Base-by-base conservation (phyloP, 139 green algal genomes). In the Astrephomene gubernaculifera region DNA sequence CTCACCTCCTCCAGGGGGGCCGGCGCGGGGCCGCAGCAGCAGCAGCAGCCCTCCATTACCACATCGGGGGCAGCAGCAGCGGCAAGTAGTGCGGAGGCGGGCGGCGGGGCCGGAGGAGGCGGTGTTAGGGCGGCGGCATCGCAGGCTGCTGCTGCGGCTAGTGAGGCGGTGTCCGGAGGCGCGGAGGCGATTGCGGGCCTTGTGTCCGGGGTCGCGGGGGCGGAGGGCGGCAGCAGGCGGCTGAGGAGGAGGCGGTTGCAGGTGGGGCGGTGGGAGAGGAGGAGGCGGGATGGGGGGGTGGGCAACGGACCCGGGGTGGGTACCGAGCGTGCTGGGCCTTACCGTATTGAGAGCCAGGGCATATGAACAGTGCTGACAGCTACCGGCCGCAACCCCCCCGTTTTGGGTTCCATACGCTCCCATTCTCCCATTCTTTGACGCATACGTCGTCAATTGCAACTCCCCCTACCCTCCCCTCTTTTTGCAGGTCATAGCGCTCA, bases 401-500 rank as follows among this genome's bases (percentile, higher is more conserved):
- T n/a, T n/a, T n/a, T n/a, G n/a, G n/a, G n/a, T n/a, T n/a, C n/a
- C n/a, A n/a, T n/a, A n/a, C n/a, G n/a, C n/a, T n/a, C n/a, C n/a
- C n/a, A n/a, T n/a, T n/a, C n/a, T n/a, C n/a, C n/a, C n/a, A n/a
- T n/a, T n/a, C n/a, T n/a, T n/a, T n/a, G n/a, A n/a, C n/a, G n/a
- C n/a, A n/a, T n/a, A n/a, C 17, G 49, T 57, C 49, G 49, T 12
- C 49, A 17, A 57, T 21, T 38, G 27, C 43, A 67, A 9, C 29
- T 70, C n/a, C 21, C n/a, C n/a, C 63, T 41, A 5, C 63, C 21
- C 49, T 17, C 49, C 49, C 49, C 49, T 25, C 49, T n/a, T n/a
- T n/a, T n/a, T n/a, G 0, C 79, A 86, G 79, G 75, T 89, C 29
- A 19, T 72, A 0, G 75, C 53, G 7, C 81, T 69, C 53, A 89